Conservation (phyloP, 2,329 filamentous ascomycete genomes). For the Fusarium solani-melongenae region DNA sequence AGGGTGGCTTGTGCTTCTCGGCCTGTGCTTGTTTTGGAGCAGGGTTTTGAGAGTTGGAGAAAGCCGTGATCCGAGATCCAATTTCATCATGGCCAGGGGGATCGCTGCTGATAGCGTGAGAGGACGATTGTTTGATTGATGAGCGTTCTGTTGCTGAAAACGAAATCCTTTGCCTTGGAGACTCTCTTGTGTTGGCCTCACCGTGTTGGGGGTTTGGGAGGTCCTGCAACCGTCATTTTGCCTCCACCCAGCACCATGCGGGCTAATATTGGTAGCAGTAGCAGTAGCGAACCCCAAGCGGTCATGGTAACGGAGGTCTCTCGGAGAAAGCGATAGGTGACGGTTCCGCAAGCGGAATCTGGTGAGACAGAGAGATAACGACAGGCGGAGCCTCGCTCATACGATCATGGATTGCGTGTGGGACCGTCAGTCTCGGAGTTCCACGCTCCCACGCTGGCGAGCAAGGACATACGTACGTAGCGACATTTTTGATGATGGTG, state of each 20-base stretch:
- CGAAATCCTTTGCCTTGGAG: background rate
- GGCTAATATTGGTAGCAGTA: conserved; percentile 11
- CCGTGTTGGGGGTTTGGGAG: background rate
- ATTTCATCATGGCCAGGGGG: conserved; percentile 10
- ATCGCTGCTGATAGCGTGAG: background rate
- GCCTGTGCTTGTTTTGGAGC: conserved; percentile 20
- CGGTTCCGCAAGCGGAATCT: conserved; percentile 24
- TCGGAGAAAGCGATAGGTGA: conserved; percentile 21
- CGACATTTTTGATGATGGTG: background rate
- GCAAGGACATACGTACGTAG: background rate
- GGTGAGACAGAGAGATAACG: conserved; percentile 17
- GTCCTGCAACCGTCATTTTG: background rate
- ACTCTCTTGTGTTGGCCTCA: background rate
- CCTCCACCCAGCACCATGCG: background rate
- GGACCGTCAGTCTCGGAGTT: background rate
- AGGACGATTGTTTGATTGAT: background rate
- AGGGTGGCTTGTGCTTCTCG: background rate
- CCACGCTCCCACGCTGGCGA: background rate
- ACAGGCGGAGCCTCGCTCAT: conserved; percentile 28
- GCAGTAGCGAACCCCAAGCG: conserved; percentile 9
- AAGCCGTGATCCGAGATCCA: background rate
- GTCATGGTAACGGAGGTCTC: conserved; percentile 15
- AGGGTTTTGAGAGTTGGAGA: conserved; percentile 18
- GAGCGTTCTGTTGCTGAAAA: background rate
- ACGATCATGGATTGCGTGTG: conserved; percentile 16